Percentiles rank a stretch among this genome's conserved stretches.
These are phyloP conservation scores for Kwoniella mangroviensis DNA, from an alignment of 768 basidiomycete species.

Conservation along the genomic window DNA sequence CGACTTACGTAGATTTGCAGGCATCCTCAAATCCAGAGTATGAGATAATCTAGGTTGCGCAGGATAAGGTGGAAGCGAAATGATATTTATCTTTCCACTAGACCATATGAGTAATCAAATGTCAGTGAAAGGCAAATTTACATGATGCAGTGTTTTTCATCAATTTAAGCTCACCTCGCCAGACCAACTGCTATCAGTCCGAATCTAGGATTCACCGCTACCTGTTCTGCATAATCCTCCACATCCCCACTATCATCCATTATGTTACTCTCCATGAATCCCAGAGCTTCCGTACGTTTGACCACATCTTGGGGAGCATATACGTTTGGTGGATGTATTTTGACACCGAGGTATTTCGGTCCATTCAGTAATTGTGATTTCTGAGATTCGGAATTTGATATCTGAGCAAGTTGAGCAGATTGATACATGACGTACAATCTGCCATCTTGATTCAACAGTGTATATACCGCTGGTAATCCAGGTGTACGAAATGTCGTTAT, in stretches of 20 bases:
- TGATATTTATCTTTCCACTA: slow-evolving; percentile 72
- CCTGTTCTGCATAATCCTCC: slow-evolving; percentile 34
- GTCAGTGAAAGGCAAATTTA: too few species aligned
- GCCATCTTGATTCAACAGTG: slow-evolving; percentile 37
- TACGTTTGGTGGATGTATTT: slow-evolving; percentile 19
- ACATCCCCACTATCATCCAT: slow-evolving; percentile 38
- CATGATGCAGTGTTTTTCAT: too few species aligned
- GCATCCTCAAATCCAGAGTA: slow-evolving; percentile 57
- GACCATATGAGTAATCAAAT: not conserved
- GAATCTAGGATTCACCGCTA: slow-evolving; percentile 78
- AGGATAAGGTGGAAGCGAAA: slow-evolving; percentile 70
- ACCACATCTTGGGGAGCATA: slow-evolving; percentile 9
- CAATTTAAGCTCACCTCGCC: slow-evolving; percentile 61
- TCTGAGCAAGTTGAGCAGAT: slow-evolving; percentile 23
- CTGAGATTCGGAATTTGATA: slow-evolving; percentile 19
- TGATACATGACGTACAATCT: slow-evolving; percentile 42
- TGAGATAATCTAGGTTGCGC: slow-evolving; percentile 68
- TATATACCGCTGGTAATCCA: slow-evolving; percentile 41
- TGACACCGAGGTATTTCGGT: slow-evolving; percentile 24
- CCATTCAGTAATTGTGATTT: slow-evolving; percentile 11
- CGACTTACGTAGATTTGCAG: slow-evolving; percentile 43
- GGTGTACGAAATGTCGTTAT: slow-evolving; percentile 30
- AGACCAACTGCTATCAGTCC: slow-evolving; percentile 83
- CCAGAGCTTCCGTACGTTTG: slow-evolving; percentile 19
- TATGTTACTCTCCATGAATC: slow-evolving; percentile 20